A percentile compares a stretch with the other conserved stretches of the same genome.
phyloP scores from a whole-genome alignment of 805 yeast species.

The Wickerhamiella nectarea region DNA sequence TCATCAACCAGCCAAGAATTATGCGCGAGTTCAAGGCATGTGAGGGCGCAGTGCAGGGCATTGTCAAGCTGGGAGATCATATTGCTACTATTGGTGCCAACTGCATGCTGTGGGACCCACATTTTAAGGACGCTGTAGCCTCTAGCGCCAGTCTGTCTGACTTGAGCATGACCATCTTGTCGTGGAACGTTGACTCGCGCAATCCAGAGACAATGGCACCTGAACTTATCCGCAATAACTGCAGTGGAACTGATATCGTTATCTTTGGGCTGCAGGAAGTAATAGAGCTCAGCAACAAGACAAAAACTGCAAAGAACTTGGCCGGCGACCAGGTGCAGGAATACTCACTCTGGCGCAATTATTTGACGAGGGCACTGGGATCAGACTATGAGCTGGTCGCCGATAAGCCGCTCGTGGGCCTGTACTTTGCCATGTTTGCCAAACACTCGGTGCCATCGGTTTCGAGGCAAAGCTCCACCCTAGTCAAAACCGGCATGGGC shows the following conservation, averaged over 20 bases:
- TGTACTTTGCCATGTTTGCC: slow-evolving; percentile 55
- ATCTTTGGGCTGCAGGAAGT: slow-evolving; percentile 84
- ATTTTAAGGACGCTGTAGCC: not conserved
- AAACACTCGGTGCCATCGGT: slow-evolving; percentile 43
- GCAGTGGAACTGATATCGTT: slow-evolving; percentile 39
- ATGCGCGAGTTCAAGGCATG: slow-evolving; percentile 4
- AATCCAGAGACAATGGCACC: slow-evolving; percentile 23
- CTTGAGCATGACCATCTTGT: slow-evolving; percentile 24
- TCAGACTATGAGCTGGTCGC: slow-evolving; percentile 41
- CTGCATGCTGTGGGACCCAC: slow-evolving; percentile 5
- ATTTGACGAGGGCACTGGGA: slow-evolving; percentile 21
- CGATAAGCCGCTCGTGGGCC: slow-evolving; percentile 78
- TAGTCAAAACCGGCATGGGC: slow-evolving; percentile 85
- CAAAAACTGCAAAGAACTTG: slow-evolving; percentile 48
- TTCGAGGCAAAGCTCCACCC: slow-evolving; percentile 50
- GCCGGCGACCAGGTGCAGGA: slow-evolving; percentile 22
- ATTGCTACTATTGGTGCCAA: not conserved
- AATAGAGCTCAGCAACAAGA: slow-evolving; percentile 73
- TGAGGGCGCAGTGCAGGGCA: not conserved
- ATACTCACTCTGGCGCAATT: slow-evolving; percentile 26
- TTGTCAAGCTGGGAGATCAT: not conserved
- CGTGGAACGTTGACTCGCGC: slow-evolving; percentile 33
- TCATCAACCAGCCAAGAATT: not conserved
- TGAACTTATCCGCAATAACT: slow-evolving; percentile 14
- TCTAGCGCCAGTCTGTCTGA: not conserved